Percentiles rank a stretch among this genome's conserved stretches.
phyloP scores from a whole-genome alignment of 140 eudicot species.

The Flaveria floridana region DNA sequence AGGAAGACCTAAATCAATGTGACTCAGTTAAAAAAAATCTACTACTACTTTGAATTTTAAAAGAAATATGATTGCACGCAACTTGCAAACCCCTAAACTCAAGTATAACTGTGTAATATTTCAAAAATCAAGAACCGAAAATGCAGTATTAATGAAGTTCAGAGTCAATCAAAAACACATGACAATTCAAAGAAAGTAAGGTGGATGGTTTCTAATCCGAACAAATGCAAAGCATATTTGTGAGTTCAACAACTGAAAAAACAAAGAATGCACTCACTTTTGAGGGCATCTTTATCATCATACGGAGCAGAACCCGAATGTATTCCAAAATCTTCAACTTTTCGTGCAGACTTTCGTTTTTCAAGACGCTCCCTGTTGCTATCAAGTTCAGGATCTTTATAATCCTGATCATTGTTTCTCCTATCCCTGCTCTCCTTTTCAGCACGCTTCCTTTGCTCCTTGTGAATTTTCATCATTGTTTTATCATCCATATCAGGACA shows the following conservation, averaged over 20 bases:
- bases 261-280: conserved; percentile 59
- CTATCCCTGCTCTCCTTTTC: conserved; percentile 71
- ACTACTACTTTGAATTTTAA: conserved; percentile 6
- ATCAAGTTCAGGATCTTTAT: conserved; percentile 67
- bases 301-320: conserved; percentile 49
- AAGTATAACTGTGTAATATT: conserved; percentile 1
- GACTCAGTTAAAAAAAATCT: background rate
- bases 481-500: conserved; percentile 80
- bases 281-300: conserved; percentile 77
- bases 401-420: conserved; percentile 68
- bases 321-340: conserved; percentile 81
- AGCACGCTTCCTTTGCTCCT: conserved; percentile 69
- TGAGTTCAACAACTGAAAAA: conserved; percentile 14
- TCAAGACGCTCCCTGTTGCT: conserved; percentile 64
- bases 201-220: background rate
- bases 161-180: conserved; percentile 15
- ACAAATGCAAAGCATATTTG: conserved; percentile 9
- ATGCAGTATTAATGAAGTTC: background rate
- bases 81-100: background rate
- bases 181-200: background rate
- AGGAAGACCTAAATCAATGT: background rate
- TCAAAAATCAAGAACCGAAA: conserved; percentile 1
- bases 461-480: conserved; percentile 57
- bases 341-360: conserved; percentile 74
- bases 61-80: background rate